Base-by-base conservation (phyloP, 225 moss, liverwort and hornwort species). In the Asterella californica region DNA sequence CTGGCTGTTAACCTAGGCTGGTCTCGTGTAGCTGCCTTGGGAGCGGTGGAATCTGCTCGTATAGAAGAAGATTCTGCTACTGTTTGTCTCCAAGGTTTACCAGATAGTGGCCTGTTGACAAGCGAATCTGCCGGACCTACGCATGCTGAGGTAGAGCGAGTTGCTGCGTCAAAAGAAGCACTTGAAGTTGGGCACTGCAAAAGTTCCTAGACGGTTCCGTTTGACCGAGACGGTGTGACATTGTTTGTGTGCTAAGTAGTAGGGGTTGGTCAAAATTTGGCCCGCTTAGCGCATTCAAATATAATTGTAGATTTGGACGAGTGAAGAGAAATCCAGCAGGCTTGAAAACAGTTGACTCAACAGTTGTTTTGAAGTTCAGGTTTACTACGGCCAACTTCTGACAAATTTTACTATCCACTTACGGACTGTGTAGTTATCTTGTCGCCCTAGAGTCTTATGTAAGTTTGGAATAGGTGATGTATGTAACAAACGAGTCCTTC, bases 1-100 rank as follows among this genome's bases (percentile, higher is more conserved):
- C 81, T 97, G 79, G 94, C 94, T 68, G 74, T 81, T 45, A 94
- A 93, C 55, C 82, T 91, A 82, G 94, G 94, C 32, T 92, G 94
- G 94, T 88, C 85, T 34, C 84, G 64, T 48, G 82, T 87, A 70
- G 81, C 81, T 70, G 85, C 67, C 38, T 60, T 74, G 79, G 50
- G 62, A 46, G 75, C 75, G n/a, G 3, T 75, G 34, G 75, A 75
- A 37, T 37, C 59, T 9, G 75, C 75, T 59, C 37, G 75, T 59
- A n/a, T 74, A 10, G 30, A 74, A 29, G 74, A 29, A 53, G 9
- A 3, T 25, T 59, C 37, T 59, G 75, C 21, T 36, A 76, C 24
- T 57, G 59, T 36, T 0, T 0, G 57, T 59, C 21, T 76, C 37
- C 36, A 22, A 25, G 33, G 4, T 29, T 36, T 25, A 36, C 36